These are phyloP conservation scores for Beauveria australis DNA, from an alignment of 2,329 filamentous ascomycete genomes.

Conservation along the genomic window DNA sequence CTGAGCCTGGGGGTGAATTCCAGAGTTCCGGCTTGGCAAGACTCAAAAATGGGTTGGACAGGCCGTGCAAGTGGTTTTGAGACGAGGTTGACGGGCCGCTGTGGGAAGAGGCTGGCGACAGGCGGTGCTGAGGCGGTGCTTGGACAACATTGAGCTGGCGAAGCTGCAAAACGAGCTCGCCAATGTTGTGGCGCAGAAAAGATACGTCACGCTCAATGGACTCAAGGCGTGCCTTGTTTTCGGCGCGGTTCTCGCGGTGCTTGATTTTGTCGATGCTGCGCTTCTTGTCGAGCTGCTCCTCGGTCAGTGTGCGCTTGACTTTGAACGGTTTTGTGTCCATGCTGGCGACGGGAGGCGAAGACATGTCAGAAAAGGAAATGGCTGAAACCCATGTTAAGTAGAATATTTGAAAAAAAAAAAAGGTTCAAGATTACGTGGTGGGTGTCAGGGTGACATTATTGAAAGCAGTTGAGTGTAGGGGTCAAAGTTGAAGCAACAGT, in stretches of 20 bases:
- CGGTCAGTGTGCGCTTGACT: constrained; percentile 13
- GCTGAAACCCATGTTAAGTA: no score
- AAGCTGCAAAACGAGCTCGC: constrained; percentile 15
- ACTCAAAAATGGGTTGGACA: background rate
- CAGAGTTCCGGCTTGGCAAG: background rate
- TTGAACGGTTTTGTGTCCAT: background rate
- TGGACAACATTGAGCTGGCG: background rate
- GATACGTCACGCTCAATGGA: constrained; percentile 20
- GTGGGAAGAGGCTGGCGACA: background rate
- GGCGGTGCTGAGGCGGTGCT: background rate
- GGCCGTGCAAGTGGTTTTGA: background rate
- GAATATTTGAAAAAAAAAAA: no score
- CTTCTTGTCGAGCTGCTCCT: constrained; percentile 20
- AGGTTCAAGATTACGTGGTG: no score
- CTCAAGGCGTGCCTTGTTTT: constrained; percentile 20
- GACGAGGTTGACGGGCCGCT: background rate
- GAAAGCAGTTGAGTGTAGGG: no score
- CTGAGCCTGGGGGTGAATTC: background rate
- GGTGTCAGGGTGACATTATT: no score
- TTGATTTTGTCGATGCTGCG: constrained; percentile 19
- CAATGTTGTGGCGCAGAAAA: constrained; percentile 17
- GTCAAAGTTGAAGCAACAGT: no score
- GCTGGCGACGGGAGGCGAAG: background rate
- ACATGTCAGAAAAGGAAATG: background rate
- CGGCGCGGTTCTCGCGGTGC: constrained; percentile 19